A percentile compares a stretch with the other conserved stretches of the same genome.
Conservation (phyloP, 176 grass and related monocot species). For the Phoenix dactylifera region DNA sequence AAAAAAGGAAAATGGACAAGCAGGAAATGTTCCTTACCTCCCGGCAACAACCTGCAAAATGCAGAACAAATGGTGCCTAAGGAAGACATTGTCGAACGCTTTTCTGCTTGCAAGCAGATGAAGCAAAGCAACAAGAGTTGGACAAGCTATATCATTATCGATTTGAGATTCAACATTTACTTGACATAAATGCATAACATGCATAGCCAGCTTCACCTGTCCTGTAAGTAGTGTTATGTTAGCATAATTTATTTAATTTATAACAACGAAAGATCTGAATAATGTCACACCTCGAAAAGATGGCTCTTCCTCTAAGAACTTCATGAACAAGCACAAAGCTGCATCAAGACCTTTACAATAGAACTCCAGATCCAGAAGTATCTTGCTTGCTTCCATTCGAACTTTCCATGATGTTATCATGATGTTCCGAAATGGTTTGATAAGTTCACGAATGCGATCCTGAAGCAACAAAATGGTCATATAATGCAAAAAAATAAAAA, state of each 20-base stretch:
- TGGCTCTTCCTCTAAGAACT: conserved; percentile 72
- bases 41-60: conserved; percentile 90
- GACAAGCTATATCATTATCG: conserved; percentile 45
- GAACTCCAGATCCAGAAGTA: conserved; percentile 83
- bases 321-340: conserved; percentile 78
- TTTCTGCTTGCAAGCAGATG: conserved; percentile 60
- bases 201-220: conserved; percentile 59
- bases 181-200: conserved; percentile 83
- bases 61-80: conserved; percentile 93
- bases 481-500: not conserved
- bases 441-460: conserved; percentile 75
- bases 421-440: conserved; percentile 59
- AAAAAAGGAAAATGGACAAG: conserved; percentile 19
- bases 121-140: conserved; percentile 62
- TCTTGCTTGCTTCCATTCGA: conserved; percentile 81
- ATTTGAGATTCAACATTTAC: conserved; percentile 33
- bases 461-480: conserved; percentile 21
- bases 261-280: not conserved
- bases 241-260: not conserved
- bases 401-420: conserved; percentile 77
- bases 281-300: conserved; percentile 62
- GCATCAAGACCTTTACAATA: conserved; percentile 72
- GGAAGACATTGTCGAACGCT: conserved; percentile 76
- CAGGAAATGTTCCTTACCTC: conserved; percentile 50
- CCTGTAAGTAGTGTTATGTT: conserved; percentile 41